These are phyloP conservation scores for Silene uniflora DNA, from an alignment of 148 eudicot genomes.

Conservation along the genomic window DNA sequence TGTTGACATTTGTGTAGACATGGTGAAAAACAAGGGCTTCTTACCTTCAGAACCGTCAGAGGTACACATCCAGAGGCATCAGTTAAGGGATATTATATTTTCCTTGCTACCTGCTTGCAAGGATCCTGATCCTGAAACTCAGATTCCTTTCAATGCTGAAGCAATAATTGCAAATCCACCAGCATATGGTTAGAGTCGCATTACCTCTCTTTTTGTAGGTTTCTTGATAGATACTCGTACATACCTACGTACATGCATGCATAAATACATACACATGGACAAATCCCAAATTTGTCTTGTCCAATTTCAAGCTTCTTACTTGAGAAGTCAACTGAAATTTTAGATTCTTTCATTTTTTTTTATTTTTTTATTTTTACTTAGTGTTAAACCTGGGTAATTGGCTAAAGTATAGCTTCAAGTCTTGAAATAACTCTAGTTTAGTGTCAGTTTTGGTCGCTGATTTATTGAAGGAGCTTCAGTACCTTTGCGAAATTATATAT, in stretches of 20 bases:
- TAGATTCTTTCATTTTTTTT: not conserved
- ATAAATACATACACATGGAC: not conserved
- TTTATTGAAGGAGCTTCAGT: not conserved
- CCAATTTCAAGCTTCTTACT: not conserved
- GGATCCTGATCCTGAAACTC: conserved; percentile 51
- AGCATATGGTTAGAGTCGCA: conserved; percentile 60
- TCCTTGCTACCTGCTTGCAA: conserved; percentile 73
- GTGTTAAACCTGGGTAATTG: not conserved
- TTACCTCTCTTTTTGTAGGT: conserved; percentile 10
- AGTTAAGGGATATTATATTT: conserved; percentile 62
- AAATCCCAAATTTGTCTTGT: not conserved
- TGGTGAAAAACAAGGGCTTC: conserved; percentile 92
- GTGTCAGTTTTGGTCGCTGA: not conserved
- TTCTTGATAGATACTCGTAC: not conserved
- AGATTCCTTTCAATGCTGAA: conserved; percentile 51
- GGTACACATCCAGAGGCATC: conserved; percentile 63
- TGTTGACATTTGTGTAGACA: conserved; percentile 44
- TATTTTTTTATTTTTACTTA: not conserved
- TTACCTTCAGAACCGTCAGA: conserved; percentile 81
- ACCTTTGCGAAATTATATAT: not conserved
- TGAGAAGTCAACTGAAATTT: not conserved
- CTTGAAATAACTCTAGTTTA: not conserved
- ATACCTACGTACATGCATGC: not conserved
- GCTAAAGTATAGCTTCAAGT: too few relatives aligned
- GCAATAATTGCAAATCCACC: conserved; percentile 95